phyloP scores from a whole-genome alignment of 805 yeast species.

The Candida awuae region DNA sequence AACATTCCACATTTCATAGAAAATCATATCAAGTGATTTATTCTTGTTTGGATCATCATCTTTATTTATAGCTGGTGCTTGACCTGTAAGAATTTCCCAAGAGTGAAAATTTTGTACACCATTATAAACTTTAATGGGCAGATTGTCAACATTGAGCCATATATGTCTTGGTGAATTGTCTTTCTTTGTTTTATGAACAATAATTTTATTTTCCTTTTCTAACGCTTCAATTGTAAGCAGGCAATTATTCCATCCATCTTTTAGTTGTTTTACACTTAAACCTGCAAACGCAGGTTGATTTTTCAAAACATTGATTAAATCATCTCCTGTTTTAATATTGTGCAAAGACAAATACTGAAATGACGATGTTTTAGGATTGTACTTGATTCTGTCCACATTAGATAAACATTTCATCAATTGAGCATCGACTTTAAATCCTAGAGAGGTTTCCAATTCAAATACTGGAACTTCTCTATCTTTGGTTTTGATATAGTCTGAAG shows the following conservation, averaged over 20 bases:
- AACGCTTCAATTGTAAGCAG: slow-evolving; percentile 67
- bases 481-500: slow-evolving; percentile 78
- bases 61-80: neutral
- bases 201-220: slow-evolving; percentile 66
- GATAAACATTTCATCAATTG: slow-evolving; percentile 65
- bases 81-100: slow-evolving; percentile 9
- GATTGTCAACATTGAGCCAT: slow-evolving; percentile 77
- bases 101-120: slow-evolving; percentile 6
- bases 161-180: slow-evolving; percentile 88
- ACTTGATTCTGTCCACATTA: slow-evolving; percentile 70
- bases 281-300: slow-evolving; percentile 86
- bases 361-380: slow-evolving; percentile 52
- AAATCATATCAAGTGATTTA: slow-evolving; percentile 69
- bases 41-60: slow-evolving; percentile 5
- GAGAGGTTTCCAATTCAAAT: slow-evolving; percentile 55
- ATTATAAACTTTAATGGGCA: slow-evolving; percentile 24
- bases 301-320: slow-evolving; percentile 63
- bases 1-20: slow-evolving; percentile 70
- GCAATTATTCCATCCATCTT: slow-evolving; percentile 95
- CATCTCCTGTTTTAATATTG: slow-evolving; percentile 76
- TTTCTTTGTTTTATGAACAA: slow-evolving; percentile 85
- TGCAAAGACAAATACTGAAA: slow-evolving; percentile 84
- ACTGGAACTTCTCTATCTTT: slow-evolving; percentile 56
- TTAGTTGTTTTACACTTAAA: slow-evolving; percentile 61
- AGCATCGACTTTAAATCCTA: slow-evolving; percentile 51